Evolutionary conservation across 768 basidiomycete genomes (phyloP).

Genomic region (Leucosporidium scottii): DNA sequence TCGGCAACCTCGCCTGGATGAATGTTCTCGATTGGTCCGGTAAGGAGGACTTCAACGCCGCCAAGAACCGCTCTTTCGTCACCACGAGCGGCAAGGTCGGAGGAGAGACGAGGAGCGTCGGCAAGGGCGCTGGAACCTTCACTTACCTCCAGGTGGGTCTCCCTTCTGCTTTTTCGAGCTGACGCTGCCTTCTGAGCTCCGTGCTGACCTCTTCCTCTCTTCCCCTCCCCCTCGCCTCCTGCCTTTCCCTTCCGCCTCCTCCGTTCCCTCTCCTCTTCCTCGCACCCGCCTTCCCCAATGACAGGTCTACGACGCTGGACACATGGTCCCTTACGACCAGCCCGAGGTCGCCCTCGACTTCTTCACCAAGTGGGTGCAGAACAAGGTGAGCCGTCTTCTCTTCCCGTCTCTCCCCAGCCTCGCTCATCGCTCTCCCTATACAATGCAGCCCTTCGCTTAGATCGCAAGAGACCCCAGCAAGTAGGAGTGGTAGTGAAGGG

Average conservation of each 20-base stretch:
- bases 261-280: not conserved
- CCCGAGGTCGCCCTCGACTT: conserved; percentile 71
- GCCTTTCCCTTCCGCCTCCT: not conserved
- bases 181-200: too few species aligned
- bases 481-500: too few species aligned
- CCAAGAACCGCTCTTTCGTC: conserved; percentile 53
- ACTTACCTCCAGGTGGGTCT: conserved; percentile 7
- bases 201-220: not conserved
- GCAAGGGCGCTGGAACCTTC: conserved; percentile 46
- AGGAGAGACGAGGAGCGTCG: conserved; percentile 66
- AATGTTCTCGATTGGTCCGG: conserved; percentile 57
- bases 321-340: conserved; percentile 53
- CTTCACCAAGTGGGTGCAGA: conserved; percentile 44
- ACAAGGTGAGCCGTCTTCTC: not conserved
- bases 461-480: too few species aligned
- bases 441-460: too few species aligned
- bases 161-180: too few species aligned
- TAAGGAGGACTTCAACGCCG: conserved; percentile 55
- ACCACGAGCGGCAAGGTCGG: conserved; percentile 51
- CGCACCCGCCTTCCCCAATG: not conserved
- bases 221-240: not conserved
- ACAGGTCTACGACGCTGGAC: conserved; percentile 61
- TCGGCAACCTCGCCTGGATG: conserved; percentile 71
- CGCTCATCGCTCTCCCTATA: too few species aligned
- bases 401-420: too few species aligned